Conservation (phyloP, 768 basidiomycete genomes). For the Lactifluus echinatus region DNA sequence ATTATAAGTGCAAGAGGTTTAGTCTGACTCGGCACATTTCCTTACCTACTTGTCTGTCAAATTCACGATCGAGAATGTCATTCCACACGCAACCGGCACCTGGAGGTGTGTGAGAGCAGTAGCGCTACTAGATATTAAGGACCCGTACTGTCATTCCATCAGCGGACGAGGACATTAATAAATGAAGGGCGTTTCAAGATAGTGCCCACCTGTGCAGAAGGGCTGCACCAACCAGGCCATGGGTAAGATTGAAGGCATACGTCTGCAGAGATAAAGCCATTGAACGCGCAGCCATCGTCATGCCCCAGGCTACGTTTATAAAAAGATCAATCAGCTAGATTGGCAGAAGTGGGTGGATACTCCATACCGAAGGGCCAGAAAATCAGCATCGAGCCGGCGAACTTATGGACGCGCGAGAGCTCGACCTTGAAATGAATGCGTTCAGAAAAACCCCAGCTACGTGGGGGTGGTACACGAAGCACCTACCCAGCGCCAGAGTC, state of each 20-base stretch:
- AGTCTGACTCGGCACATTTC: background rate
- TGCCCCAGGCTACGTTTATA: slow-evolving; percentile 16
- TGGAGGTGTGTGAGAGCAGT: background rate
- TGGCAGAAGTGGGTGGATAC: background rate
- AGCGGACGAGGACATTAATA: background rate
- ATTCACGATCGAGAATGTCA: slow-evolving; percentile 15
- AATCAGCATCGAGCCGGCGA: slow-evolving; percentile 21
- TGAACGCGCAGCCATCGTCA: slow-evolving; percentile 21
- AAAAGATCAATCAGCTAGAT: background rate
- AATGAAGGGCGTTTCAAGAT: background rate
- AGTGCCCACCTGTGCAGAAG: background rate
- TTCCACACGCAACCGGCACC: slow-evolving; percentile 14
- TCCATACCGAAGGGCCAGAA: slow-evolving; percentile 22
- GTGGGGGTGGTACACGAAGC: background rate
- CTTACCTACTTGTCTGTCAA: slow-evolving; percentile 18
- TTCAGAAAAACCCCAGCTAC: background rate
- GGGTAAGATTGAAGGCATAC: background rate
- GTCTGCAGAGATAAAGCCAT: slow-evolving; percentile 7
- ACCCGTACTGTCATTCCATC: background rate
- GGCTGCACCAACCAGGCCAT: background rate
- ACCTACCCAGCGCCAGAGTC: slow-evolving; percentile 3
- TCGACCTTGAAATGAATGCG: background rate
- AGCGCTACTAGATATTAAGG: background rate
- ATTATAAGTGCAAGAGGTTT: background rate
- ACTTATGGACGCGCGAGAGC: slow-evolving; percentile 23